Evolutionary conservation across 257 asterid species (phyloP), one percentile per base, ranked within the genome.

Genomic region (Buddleja alternifolia): DNA sequence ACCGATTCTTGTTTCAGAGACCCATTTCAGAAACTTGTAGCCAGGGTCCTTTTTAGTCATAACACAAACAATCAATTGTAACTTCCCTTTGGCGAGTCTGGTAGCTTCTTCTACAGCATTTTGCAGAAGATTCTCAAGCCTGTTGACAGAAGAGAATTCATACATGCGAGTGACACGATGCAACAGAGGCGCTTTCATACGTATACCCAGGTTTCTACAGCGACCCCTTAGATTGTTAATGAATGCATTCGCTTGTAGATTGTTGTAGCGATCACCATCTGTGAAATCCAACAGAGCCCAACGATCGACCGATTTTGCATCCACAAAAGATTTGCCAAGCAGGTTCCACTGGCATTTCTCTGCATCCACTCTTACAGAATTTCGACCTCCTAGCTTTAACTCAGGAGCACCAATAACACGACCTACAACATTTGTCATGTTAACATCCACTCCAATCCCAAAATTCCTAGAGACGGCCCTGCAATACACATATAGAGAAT

Each of bases 281-380:
- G 83, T 82, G 45, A 86, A 86, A 74, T 90, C 87, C 4, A 88
- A 55, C 70, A 90, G 14, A 4, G 85, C 97, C 97, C 97, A 90
- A 9, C 87, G 71, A 3, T 83, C 85, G 15, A 84, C 60, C 0
- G 71, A 45, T 75, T 63, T 82, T 53, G 82, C 89, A 11, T 81
- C 75, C 4, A 78, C 72, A 2, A 90, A 73, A 1, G 84, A 66
- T 55, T 82, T 80, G 2, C 83, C 75, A 12, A 78, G 66, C 74
- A 88, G 88, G 71, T 80, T 90, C 94, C 92, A 88, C 0, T 88
- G 86, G 65, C 94, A 77, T 71, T 84, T 88, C 10, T 64, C 80
- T 0, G 15, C 72, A 48, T 86, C 85, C 68, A 88, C 90, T 60
- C 10, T 77, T 1, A 88, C 83, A 1, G 51, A 14, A 42, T 60